Percentiles rank a stretch among this genome's conserved stretches.
phyloP scores from a whole-genome alignment of 2,329 filamentous ascomycete genomes.

The Colletotrichum horii region DNA sequence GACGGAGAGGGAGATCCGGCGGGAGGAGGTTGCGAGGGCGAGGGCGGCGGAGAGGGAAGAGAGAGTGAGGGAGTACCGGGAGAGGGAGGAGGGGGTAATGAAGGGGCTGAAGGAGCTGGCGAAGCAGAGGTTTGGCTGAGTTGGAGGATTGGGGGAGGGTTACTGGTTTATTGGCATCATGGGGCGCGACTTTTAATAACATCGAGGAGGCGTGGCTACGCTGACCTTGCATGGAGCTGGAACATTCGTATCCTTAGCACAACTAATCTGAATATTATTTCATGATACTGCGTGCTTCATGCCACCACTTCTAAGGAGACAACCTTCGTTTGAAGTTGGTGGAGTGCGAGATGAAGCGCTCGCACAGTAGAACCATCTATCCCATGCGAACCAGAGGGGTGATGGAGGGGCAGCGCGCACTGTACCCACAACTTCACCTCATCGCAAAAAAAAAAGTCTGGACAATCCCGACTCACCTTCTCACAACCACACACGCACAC shows the following conservation, averaged over 20 bases:
- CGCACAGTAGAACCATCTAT: not conserved
- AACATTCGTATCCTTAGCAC: not conserved
- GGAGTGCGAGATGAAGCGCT: not conserved
- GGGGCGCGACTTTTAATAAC: not conserved
- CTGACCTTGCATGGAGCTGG: not conserved
- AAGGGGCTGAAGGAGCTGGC: conserved; percentile 81
- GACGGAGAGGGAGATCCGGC: conserved; percentile 80
- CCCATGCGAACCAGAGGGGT: not conserved
- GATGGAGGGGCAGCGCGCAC: not conserved
- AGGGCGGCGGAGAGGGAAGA: conserved; percentile 82
- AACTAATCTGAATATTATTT: not conserved
- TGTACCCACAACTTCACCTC: conserved; percentile 17
- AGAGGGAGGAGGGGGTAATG: conserved; percentile 86
- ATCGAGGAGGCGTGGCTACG: not conserved
- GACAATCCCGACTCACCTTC: conserved; percentile 8
- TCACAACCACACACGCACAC: not conserved
- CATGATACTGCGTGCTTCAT: not conserved
- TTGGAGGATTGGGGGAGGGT: not conserved
- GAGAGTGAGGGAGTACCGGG: conserved; percentile 69
- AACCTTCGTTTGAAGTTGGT: not conserved
- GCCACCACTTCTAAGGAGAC: not conserved
- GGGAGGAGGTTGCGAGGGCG: conserved; percentile 81
- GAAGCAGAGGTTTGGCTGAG: conserved; percentile 74
- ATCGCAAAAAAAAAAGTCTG: not conserved
- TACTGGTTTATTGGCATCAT: not conserved